Percentiles rank a stretch among this genome's conserved stretches.
Evolutionary conservation across 306 rosid species (phyloP).

Genomic region (Arachis stenosperma): DNA sequence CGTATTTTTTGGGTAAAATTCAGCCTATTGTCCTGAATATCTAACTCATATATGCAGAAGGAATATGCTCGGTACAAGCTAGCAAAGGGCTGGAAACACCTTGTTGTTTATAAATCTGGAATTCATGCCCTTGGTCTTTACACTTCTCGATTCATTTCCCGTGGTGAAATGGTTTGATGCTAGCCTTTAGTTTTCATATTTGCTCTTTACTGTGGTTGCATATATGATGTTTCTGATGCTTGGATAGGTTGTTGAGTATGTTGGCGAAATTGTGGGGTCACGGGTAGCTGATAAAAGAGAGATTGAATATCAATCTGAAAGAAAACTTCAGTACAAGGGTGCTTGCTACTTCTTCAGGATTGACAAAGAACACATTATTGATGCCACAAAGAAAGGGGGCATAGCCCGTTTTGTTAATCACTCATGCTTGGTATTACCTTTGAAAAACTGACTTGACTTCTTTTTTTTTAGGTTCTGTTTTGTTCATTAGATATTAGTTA

Average conservation of each 20-base stretch:
- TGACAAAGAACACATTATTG: constrained; percentile 72
- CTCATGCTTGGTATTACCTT: constrained; percentile 73
- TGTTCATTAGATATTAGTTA: constrained; percentile 15
- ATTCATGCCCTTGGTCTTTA: constrained; percentile 84
- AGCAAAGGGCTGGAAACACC: constrained; percentile 62
- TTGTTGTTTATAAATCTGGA: constrained; percentile 75
- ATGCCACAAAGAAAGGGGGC: constrained; percentile 79
- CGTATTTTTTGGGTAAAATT: constrained; percentile 13
- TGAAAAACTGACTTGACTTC: background rate
- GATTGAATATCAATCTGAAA: constrained; percentile 65
- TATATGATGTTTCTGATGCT: constrained; percentile 34
- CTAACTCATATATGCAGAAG: constrained; percentile 51
- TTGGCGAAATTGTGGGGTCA: constrained; percentile 76
- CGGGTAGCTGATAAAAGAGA: constrained; percentile 73
- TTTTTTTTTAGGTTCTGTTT: constrained; percentile 6
- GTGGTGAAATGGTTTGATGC: constrained; percentile 63
- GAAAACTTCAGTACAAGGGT: constrained; percentile 71
- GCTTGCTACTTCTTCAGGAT: constrained; percentile 82
- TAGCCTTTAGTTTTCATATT: background rate
- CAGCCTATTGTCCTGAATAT: constrained; percentile 23
- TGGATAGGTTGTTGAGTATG: constrained; percentile 71
- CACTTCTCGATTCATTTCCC: constrained; percentile 70
- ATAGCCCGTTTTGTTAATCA: constrained; percentile 81
- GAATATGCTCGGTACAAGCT: constrained; percentile 65
- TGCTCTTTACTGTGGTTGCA: constrained; percentile 2